Conservation (phyloP, 1,284 basidiomycete genomes). For the Vanrija pseudolonga region DNA sequence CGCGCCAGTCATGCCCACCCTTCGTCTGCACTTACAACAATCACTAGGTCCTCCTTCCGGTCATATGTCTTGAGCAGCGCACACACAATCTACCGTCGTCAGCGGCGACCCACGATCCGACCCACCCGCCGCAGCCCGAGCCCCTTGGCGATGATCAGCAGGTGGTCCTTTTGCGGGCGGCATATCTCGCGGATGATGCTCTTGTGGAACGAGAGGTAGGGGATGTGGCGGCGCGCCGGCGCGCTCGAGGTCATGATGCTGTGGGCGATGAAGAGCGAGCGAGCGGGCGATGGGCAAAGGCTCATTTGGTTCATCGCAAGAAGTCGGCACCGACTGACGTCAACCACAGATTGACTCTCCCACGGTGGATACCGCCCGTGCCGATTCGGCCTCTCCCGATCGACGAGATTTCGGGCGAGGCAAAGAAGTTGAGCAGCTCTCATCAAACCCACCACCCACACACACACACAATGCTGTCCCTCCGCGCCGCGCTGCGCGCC, state of each 20-base stretch:
- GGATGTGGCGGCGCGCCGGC: conserved; percentile 37
- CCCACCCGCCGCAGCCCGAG: conserved; percentile 65
- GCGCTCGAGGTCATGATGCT: background rate
- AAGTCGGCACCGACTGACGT: too few relatives aligned
- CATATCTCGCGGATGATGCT: conserved; percentile 50
- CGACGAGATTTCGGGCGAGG: conserved; percentile 5
- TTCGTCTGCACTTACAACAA: conserved; percentile 61
- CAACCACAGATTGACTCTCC: conserved; percentile 2
- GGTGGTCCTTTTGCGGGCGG: conserved; percentile 68
- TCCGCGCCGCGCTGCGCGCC: conserved; percentile 6
- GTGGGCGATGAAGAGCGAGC: background rate
- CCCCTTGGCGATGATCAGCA: conserved; percentile 80
- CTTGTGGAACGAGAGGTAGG: conserved; percentile 50
- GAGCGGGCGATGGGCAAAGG: too few relatives aligned
- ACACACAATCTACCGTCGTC: conserved; percentile 60
- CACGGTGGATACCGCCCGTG: background rate
- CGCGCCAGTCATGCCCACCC: background rate
- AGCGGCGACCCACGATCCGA: background rate
- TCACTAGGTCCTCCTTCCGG: conserved; percentile 74
- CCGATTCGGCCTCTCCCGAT: background rate
- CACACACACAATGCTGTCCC: conserved; percentile 17
- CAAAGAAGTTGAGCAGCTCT: too few relatives aligned
- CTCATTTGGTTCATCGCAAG: too few relatives aligned
- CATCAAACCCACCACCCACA: background rate
- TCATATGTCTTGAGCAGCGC: conserved; percentile 89